Conservation (phyloP, 2,329 filamentous ascomycete genomes). For the Penicillium sp. region DNA sequence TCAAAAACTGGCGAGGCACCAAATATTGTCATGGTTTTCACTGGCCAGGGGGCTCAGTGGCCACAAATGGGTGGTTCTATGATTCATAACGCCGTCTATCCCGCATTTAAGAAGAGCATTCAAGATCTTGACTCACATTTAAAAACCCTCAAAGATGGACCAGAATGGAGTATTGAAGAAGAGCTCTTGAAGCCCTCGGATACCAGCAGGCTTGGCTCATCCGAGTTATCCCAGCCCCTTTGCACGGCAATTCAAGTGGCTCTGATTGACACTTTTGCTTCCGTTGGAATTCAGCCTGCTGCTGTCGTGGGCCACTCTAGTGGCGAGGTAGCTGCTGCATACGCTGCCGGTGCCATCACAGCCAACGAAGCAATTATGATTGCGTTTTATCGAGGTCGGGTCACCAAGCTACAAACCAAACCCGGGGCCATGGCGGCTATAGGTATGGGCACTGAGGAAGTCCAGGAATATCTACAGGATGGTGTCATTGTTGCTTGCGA, state of each 20-base stretch:
- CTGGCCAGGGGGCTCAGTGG: slow-evolving; percentile 29
- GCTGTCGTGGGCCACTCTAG: slow-evolving; percentile 24
- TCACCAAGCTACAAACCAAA: background rate
- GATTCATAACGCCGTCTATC: background rate
- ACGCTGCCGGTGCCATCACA: slow-evolving; percentile 12
- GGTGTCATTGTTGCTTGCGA: slow-evolving; percentile 19
- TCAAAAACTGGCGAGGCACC: background rate
- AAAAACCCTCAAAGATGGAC: background rate
- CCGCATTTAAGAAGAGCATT: slow-evolving; percentile 4
- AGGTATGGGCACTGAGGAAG: slow-evolving; percentile 9
- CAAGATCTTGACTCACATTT: slow-evolving; percentile 2
- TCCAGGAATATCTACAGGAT: slow-evolving; percentile 2
- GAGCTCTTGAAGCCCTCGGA: slow-evolving; percentile 7
- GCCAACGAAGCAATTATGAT: slow-evolving; percentile 14
- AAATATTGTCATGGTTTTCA: slow-evolving; percentile 16
- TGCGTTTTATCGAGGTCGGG: slow-evolving; percentile 22
- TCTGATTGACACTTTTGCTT: slow-evolving; percentile 13
- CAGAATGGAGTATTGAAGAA: slow-evolving; percentile 13
- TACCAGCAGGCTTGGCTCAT: background rate
- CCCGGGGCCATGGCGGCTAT: slow-evolving; percentile 18
- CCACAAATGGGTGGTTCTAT: slow-evolving; percentile 19
- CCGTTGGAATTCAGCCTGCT: slow-evolving; percentile 3
- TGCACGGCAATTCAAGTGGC: slow-evolving; percentile 23
- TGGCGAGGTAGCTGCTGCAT: slow-evolving; percentile 25
- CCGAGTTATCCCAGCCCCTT: slow-evolving; percentile 16